These are phyloP conservation scores for Fusarium tanahbumbuense DNA, from an alignment of 2,329 filamentous ascomycete genomes.

Conservation along the genomic window DNA sequence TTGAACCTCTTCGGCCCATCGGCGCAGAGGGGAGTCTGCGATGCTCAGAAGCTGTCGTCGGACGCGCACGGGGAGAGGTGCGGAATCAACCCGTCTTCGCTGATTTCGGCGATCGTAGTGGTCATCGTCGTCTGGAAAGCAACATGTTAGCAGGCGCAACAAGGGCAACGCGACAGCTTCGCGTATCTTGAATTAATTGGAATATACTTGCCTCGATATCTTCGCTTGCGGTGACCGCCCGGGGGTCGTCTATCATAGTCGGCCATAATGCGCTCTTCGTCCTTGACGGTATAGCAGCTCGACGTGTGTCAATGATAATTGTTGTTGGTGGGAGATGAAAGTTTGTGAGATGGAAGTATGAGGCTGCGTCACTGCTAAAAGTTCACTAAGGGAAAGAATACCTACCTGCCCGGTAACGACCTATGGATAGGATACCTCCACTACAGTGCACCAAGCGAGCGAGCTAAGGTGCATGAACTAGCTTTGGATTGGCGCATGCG, in stretches of 20 bases:
- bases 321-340: slow-evolving; percentile 13
- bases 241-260: slow-evolving; percentile 68
- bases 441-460: slow-evolving; percentile 21
- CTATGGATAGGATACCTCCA: slow-evolving; percentile 32
- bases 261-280: slow-evolving; percentile 56
- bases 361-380: slow-evolving; percentile 44
- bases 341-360: slow-evolving; percentile 20
- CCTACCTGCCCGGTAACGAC: background rate
- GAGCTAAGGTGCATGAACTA: slow-evolving; percentile 36
- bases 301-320: slow-evolving; percentile 21
- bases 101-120: slow-evolving; percentile 79
- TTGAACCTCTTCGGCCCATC: slow-evolving; percentile 81
- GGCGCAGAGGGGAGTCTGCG: slow-evolving; percentile 82
- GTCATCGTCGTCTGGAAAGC: slow-evolving; percentile 73
- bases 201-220: slow-evolving; percentile 74
- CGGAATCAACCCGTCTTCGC: slow-evolving; percentile 78
- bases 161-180: slow-evolving; percentile 24
- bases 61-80: slow-evolving; percentile 75
- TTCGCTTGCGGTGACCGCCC: slow-evolving; percentile 74
- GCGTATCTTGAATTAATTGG: slow-evolving; percentile 1
- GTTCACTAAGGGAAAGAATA: slow-evolving; percentile 17
- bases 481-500: slow-evolving; percentile 30
- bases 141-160: slow-evolving; percentile 33
- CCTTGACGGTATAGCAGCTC: slow-evolving; percentile 4
- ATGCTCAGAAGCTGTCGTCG: slow-evolving; percentile 83